Evolutionary conservation across 306 rosid species (phyloP), one percentile per base, ranked within the genome.

Genomic region (Astragalus membranaceus): DNA sequence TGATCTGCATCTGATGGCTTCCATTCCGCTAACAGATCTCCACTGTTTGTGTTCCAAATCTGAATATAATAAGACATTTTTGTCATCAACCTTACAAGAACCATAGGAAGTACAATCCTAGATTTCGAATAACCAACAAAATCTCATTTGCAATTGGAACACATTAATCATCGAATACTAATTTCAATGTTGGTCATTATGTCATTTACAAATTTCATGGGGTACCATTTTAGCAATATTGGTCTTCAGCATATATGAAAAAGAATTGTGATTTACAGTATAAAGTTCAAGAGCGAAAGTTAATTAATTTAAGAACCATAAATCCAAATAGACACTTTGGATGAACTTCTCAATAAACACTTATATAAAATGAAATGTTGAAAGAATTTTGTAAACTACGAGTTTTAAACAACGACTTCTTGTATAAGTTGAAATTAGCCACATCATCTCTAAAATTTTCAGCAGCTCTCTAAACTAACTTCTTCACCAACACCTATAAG

Each of bases 11-110:
- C 81, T 0, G 69, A 56, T 33, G 72, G 74, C 75, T 78, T 86
- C 84, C 88, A 83, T 54, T 83, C 81, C 0, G 82, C 82, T 54
- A 86, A 67, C 73, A 83, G 78, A 64, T 66, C 44, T 47, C 84
- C 86, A 69, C 51, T 69, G 48, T 43, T 33, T 60, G 86, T 80
- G 79, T 80, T 83, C 90, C 88, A 86, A 73, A 86, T 76, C 90
- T 86, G 85, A 78, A 76, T 53, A 76, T 66, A 16, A 58, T 14
- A 53, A 37, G 15, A 72, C 7, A 39, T 51, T 78, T 52, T 69
- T 5, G 12, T 36, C 20, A 61, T 29, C 37, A 59, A 15, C 26
- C 42, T 56, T 51, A 64, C 26, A 73, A 8, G 8, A 49, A 57
- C 60, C 37, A 53, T 10, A 43, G 4, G 35, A 75, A 70, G 60